Base-by-base conservation (phyloP, 441 rosid genomes). In the Erodium trifolium region DNA sequence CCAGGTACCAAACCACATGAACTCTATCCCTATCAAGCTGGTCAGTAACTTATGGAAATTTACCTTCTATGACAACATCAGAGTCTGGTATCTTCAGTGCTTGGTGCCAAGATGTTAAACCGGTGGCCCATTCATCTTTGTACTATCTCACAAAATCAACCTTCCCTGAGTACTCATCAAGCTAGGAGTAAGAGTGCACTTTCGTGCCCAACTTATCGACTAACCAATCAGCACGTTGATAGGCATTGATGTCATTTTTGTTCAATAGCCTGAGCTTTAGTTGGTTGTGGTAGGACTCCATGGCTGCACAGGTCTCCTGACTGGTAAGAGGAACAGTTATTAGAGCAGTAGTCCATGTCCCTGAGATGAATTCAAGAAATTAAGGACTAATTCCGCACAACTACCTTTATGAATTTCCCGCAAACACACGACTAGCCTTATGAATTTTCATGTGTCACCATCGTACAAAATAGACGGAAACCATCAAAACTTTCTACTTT, bases 141-240 rank as follows among this genome's bases (percentile, higher is more conserved):
- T 18, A 55, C 11, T 55, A 55, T 55, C 62, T 23, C 18, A 27
- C 75, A 76, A 83, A 75, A 75, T 71, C 80, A 57, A 83, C 89
- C 11, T 80, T 84, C 67, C 76, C 85, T 31, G 72, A 69, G 71
- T 84, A 84, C 41, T 77, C 82, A 51, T 82, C 80, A 23, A 81
- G 66, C 87, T 85, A 86, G 76, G 68, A 82, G 2, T 68, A 73
- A 68, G 88, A 84, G 67, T 84, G 90, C 69, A 80, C 75, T 72
- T 77, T 82, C 39, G 88, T 81, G 0, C 82, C 79, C 81, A 86
- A 76, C 53, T 68, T 74, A 66, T 84, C 76, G 72, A 82, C 74
- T 72, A 86, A 72, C 90, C 90, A 84, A 74, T 86, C 86, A 53
- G 73, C 67, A 73, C 87, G 78, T 60, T 13, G 64, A 82, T 80